Evolutionary conservation across 1,284 basidiomycete species (phyloP), one percentile per base, ranked within the genome.

Genomic region (Moesziomyces sp.): DNA sequence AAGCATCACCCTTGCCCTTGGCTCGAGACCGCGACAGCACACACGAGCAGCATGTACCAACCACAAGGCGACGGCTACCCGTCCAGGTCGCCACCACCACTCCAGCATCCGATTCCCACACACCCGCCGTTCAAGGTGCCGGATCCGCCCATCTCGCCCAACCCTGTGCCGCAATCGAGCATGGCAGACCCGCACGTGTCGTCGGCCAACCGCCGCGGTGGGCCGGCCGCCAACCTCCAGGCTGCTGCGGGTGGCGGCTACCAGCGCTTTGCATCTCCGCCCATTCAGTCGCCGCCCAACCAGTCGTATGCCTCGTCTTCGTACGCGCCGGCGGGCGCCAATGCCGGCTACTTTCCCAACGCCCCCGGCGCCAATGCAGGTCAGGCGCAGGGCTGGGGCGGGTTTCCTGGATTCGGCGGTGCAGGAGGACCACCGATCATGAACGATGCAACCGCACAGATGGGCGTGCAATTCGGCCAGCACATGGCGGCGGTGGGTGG

Each of bases 381-480:
- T 16, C 53, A 65, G 42, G 53, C 55, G 42, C 62, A 65, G 19
- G 46, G 35, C 1, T 68, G 71, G 65, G 62, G 62, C 1, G 65
- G 55, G 0, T 59, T 68, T 28, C 40, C 63, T 2, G 60, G 59
- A 5, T 58, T 72, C 28, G 58, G 57, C 11, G 68, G 56, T 34
- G 38, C 44, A 14, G 59, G 59, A 10, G 69, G 62, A 6, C 40
- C 61, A 30, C 65, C 56, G 38, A 74, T 84, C 48, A 88, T 98
- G 85, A 92, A 97, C 84, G 93, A 94, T 83, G 90, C 93, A 4
- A 98, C 97, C 3, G 92, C 96, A 0, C 93, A 97, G 85, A 92
- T 99, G 85, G 94, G 96, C 34, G 92, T 99, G 88, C 96, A 98
- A 85, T 90, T 99, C 47, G 94, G 96, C 6, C 90, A 91, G 76